These are phyloP conservation scores for Metroxylon sagu DNA, from an alignment of 176 grass and related monocot species.

Conservation along the genomic window DNA sequence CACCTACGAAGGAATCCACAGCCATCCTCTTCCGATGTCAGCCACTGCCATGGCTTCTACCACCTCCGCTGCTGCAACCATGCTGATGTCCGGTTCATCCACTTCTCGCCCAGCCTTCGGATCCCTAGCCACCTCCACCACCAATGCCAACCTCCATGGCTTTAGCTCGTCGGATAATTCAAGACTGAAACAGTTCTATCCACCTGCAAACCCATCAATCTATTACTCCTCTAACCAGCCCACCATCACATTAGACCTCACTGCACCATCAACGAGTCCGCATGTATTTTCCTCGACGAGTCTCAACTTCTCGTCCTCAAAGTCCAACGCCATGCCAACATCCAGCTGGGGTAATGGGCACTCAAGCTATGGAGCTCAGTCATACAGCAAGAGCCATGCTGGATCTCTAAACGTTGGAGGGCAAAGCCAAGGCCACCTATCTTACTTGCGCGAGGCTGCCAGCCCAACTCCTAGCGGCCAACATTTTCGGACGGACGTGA, in stretches of 20 bases:
- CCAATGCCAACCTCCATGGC: neutral
- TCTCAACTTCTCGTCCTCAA: slow-evolving; percentile 55
- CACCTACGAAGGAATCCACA: slow-evolving; percentile 90
- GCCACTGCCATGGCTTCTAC: slow-evolving; percentile 76
- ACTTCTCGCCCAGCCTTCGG: neutral
- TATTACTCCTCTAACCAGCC: slow-evolving; percentile 21
- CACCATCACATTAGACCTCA: slow-evolving; percentile 43
- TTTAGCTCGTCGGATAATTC: neutral
- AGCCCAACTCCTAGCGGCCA: neutral
- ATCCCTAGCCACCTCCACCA: no score
- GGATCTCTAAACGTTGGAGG: slow-evolving; percentile 15
- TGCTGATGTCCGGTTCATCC: slow-evolving; percentile 65
- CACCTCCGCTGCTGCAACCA: slow-evolving; percentile 60
- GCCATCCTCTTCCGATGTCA: slow-evolving; percentile 53
- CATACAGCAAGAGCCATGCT: slow-evolving; percentile 29
- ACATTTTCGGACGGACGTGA: slow-evolving; percentile 40
- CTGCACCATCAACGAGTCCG: slow-evolving; percentile 3
- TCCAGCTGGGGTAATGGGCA: slow-evolving; percentile 39
- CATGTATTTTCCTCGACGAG: slow-evolving; percentile 3
- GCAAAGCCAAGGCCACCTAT: slow-evolving; percentile 17
- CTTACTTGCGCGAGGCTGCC: slow-evolving; percentile 22
- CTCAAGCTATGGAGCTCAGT: slow-evolving; percentile 31
- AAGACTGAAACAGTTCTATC: slow-evolving; percentile 2
- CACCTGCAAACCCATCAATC: neutral
- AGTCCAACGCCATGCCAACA: slow-evolving; percentile 13